Percentiles rank a stretch among this genome's conserved stretches.
These are phyloP conservation scores for Halocafeteria seosinensis DNA, from an alignment of 108 stramenopile species.

Conservation along the genomic window DNA sequence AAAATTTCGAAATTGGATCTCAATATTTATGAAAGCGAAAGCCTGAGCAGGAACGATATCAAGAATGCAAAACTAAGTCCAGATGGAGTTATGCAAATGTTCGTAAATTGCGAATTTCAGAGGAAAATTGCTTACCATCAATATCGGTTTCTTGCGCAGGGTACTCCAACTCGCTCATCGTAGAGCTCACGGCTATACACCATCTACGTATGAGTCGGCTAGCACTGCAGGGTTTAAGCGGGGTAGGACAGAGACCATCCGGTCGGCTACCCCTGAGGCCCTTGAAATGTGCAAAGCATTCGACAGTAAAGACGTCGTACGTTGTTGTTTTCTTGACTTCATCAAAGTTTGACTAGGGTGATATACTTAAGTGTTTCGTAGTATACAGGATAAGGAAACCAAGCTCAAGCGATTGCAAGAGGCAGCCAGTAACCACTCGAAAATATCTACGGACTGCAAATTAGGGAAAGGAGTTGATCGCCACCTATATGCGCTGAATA, in stretches of 20 bases:
- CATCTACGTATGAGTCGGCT: constrained; percentile 29
- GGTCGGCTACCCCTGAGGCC: constrained; percentile 18
- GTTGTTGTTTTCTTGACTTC: too few species aligned
- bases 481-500: constrained; percentile 26
- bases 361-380: too few species aligned
- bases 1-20: background rate
- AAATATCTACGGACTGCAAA: background rate
- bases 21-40: background rate
- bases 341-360: too few species aligned
- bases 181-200: constrained; percentile 17
- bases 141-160: too few species aligned
- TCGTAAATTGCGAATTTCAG: too few species aligned
- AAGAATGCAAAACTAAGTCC: constrained; percentile 18
- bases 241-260: constrained; percentile 30
- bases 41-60: constrained; percentile 3
- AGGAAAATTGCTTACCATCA: too few species aligned
- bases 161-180: constrained; percentile 26
- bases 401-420: background rate
- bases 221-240: constrained; percentile 24
- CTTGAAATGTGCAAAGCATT: constrained; percentile 2
- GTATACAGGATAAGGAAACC: too few species aligned
- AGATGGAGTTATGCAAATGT: constrained; percentile 26
- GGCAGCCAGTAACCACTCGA: constrained; percentile 3
- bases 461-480: constrained; percentile 31
- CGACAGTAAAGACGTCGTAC: too few species aligned